Evolutionary conservation across 2,329 filamentous ascomycete species (phyloP), one percentile per base, ranked within the genome.

Genomic region (Calonectria honghensis): DNA sequence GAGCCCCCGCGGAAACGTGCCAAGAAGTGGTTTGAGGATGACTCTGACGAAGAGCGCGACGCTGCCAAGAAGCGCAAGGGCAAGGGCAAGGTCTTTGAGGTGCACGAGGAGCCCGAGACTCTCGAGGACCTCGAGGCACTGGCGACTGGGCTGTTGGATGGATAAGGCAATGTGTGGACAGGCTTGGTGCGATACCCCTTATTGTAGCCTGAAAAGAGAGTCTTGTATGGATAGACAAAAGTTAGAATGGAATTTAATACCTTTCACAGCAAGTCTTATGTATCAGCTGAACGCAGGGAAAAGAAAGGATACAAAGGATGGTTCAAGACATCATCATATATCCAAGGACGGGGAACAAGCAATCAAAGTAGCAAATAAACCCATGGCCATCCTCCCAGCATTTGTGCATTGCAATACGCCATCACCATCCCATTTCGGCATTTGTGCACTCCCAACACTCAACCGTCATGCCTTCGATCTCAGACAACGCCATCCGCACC

Each of bases 1-100:
- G 77, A 84, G 83, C 87, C 87, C 64, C 88, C 89, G 24, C 86
- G 84, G 80, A 86, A 86, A 89, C 93, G 91, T 84, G 87, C 90
- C 74, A 95, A 94, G 91, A 95, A 95, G 85, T 95, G 93, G 93
- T 95, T 95, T 86, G 89, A 95, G 84, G 90, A 93, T 74, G 92
- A 93, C 74, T 90, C 89, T 2, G 94, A 95, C 83, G 86, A 87
- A 68, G 85, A 85, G 64, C 82, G 82, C 65, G 80, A 80, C 65
- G 82, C 82, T 74, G 82, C 82, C 75, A 84, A 84, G 79, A 86
- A 85, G 80, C 83, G 84, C 72, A 87, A 85, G 81, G 86, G 89
- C 82, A 90, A 89, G 85, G 86, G 89, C 82, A 90, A 89, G 85
- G 89, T 92, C 61, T 89, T 93, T 81, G 90, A 91, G 85, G 88